Conservation (phyloP, 805 yeast species). For the Pichia nakasei region DNA sequence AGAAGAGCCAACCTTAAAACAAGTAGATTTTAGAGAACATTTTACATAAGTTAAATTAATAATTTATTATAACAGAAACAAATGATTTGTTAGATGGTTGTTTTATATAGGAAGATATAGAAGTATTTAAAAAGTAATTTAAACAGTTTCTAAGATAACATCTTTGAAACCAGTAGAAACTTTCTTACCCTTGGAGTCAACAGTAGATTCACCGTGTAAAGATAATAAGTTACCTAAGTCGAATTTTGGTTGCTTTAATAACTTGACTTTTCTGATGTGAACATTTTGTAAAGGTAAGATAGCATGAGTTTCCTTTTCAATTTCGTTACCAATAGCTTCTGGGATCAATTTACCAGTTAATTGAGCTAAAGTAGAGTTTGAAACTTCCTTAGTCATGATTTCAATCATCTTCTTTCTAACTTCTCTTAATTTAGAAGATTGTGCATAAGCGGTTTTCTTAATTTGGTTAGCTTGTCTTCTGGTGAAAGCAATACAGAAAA, state of each 20-base stretch:
- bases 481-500: conserved; percentile 97
- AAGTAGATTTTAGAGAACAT: too few relatives aligned
- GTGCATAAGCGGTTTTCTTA: conserved; percentile 97
- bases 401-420: conserved; percentile 95
- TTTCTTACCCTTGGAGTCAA: conserved; percentile 97
- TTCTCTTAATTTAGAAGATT: conserved; percentile 94
- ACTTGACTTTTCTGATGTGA: conserved; percentile 97
- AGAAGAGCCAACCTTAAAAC: too few relatives aligned
- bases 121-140: conserved; percentile 27
- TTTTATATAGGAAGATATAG: conserved; percentile 9
- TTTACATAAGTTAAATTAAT: too few relatives aligned
- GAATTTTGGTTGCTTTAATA: conserved; percentile 97
- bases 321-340: conserved; percentile 98
- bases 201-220: conserved; percentile 91
- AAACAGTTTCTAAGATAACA: conserved; percentile 95
- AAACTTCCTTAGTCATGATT: conserved; percentile 93
- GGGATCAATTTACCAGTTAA: conserved; percentile 96
- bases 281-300: conserved; percentile 98
- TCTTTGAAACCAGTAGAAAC: conserved; percentile 94
- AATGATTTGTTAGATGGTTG: neutral
- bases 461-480: conserved; percentile 95
- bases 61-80: neutral
- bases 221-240: conserved; percentile 94
- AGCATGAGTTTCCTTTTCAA: conserved; percentile 89
- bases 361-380: conserved; percentile 91